Evolutionary conservation across 106 monocot species (phyloP).

Genomic region (Ottelia alismoides): DNA sequence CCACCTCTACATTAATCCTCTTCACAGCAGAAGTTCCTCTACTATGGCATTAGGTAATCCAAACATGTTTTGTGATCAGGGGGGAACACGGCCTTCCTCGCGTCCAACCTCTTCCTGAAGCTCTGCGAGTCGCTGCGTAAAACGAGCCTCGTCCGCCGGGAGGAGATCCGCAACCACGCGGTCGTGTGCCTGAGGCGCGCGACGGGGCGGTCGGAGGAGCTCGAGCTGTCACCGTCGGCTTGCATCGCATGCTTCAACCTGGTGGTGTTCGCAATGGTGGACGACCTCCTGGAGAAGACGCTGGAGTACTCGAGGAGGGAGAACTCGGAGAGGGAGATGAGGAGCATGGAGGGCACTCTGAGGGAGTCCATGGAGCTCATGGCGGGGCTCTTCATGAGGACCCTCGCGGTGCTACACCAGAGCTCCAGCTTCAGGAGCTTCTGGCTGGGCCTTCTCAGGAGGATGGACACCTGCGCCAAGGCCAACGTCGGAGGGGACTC

Average conservation of each 20-base stretch:
- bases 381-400: slow-evolving; percentile 49
- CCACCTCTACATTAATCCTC: too few relatives aligned
- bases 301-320: slow-evolving; percentile 76
- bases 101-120: slow-evolving; percentile 53
- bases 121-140: slow-evolving; percentile 68
- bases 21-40: too few relatives aligned
- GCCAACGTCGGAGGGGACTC: slow-evolving; percentile 20
- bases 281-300: slow-evolving; percentile 86
- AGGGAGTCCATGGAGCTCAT: slow-evolving; percentile 48
- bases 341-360: slow-evolving; percentile 73
- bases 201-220: slow-evolving; percentile 30
- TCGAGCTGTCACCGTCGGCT: slow-evolving; percentile 48
- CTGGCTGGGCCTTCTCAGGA: slow-evolving; percentile 69
- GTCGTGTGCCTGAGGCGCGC: slow-evolving; percentile 31
- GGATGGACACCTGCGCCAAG: slow-evolving; percentile 98
- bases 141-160: slow-evolving; percentile 60
- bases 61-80: too few relatives aligned
- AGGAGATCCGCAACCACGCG: slow-evolving; percentile 87
- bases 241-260: slow-evolving; percentile 67
- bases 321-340: slow-evolving; percentile 55
- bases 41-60: too few relatives aligned
- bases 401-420: slow-evolving; percentile 38
- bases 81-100: slow-evolving; percentile 33
- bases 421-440: slow-evolving; percentile 59
- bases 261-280: slow-evolving; percentile 69